Evolutionary conservation across 768 basidiomycete genomes (phyloP).

Genomic region (Auriscalpium orientale): DNA sequence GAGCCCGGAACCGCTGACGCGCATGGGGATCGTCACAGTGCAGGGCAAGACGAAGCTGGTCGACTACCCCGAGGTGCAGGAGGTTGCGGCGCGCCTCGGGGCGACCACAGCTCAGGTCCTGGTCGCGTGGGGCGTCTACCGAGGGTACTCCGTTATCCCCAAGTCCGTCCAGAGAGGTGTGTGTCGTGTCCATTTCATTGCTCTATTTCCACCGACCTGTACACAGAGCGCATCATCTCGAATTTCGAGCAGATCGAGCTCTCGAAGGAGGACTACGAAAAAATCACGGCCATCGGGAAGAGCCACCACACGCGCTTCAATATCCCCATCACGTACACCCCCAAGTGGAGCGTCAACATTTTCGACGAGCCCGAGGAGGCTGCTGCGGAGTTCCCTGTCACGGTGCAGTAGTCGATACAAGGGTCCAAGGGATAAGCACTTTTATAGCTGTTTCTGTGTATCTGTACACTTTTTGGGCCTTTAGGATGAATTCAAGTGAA

Average conservation of each 20-base stretch:
- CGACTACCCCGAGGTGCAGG: slow-evolving; percentile 52
- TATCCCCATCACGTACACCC: slow-evolving; percentile 50
- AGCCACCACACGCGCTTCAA: slow-evolving; percentile 50
- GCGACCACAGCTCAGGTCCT: slow-evolving; percentile 77
- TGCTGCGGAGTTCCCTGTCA: no score
- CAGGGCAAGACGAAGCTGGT: slow-evolving; percentile 58
- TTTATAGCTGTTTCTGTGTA: no score
- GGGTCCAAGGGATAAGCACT: no score
- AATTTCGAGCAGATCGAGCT: slow-evolving; percentile 76
- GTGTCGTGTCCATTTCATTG: no score
- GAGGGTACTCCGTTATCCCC: slow-evolving; percentile 79
- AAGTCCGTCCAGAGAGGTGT: slow-evolving; percentile 64
- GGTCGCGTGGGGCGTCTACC: slow-evolving; percentile 69
- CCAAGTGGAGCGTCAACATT: slow-evolving; percentile 65
- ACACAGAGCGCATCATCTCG: slow-evolving; percentile 53
- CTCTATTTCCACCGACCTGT: background rate
- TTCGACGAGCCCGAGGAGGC: slow-evolving; percentile 41
- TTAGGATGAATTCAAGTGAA: no score
- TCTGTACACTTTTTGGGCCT: no score
- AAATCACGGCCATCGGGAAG: slow-evolving; percentile 42
- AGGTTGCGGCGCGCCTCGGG: slow-evolving; percentile 53
- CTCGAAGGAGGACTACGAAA: slow-evolving; percentile 58
- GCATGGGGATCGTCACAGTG: slow-evolving; percentile 33
- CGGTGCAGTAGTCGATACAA: no score
- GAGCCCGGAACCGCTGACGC: background rate